Evolutionary conservation across 805 yeast species (phyloP).

Genomic region (Jamesozyma gamospora): DNA sequence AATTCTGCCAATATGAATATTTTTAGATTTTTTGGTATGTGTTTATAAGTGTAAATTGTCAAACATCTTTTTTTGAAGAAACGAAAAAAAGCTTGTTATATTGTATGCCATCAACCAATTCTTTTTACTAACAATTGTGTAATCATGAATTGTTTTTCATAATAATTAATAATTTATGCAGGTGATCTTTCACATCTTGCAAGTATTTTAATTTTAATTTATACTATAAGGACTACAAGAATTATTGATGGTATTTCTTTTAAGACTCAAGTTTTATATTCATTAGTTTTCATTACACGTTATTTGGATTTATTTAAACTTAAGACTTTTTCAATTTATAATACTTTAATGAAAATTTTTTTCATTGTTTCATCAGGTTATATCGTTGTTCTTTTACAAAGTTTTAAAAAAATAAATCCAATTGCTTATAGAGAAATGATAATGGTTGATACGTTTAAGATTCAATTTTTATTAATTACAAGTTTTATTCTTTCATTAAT

Average conservation of each 20-base stretch:
- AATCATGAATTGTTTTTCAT: too few relatives aligned
- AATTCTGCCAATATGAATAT: constrained; percentile 7
- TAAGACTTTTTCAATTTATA: constrained; percentile 59
- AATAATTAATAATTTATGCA: constrained; percentile 1
- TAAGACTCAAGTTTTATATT: constrained; percentile 78
- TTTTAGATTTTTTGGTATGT: constrained; percentile 14
- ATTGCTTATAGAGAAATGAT: constrained; percentile 44
- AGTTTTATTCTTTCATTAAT: constrained; percentile 48
- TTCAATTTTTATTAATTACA: constrained; percentile 59
- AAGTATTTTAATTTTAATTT: constrained; percentile 65
- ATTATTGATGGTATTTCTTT: constrained; percentile 78
- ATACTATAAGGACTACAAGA: constrained; percentile 51
- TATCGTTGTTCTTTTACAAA: constrained; percentile 60
- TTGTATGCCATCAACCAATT: too few relatives aligned
- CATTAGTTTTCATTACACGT: constrained; percentile 60
- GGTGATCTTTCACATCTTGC: constrained; percentile 82
- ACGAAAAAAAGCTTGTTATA: not conserved
- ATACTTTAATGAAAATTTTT: constrained; percentile 68
- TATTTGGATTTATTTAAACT: constrained; percentile 48
- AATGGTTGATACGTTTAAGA: constrained; percentile 63
- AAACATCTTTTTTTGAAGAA: too few relatives aligned
- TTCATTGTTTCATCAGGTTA: constrained; percentile 69
- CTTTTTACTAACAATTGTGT: too few relatives aligned
- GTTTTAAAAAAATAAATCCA: constrained; percentile 36
- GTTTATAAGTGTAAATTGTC: too few relatives aligned